Conservation (phyloP, 2,329 filamentous ascomycete species). For the Cephalotrichum gorgonifer region DNA sequence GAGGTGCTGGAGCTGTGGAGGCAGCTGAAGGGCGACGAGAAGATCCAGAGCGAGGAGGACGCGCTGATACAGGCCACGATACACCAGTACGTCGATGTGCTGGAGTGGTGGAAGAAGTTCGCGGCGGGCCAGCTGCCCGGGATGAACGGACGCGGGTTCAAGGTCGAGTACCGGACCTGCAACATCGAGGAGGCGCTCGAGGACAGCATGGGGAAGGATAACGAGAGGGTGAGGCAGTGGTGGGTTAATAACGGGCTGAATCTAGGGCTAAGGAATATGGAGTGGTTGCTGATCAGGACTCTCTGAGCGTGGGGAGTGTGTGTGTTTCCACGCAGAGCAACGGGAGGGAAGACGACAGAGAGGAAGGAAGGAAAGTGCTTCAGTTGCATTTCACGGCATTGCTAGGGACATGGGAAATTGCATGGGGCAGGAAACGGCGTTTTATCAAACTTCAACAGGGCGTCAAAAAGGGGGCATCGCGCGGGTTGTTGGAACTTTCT, state of each 20-base stretch:
- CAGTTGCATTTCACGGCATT: neutral
- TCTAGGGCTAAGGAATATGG: constrained; percentile 69
- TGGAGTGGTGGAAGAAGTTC: constrained; percentile 86
- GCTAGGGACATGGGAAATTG: neutral
- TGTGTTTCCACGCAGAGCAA: too few species aligned
- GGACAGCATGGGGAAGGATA: constrained; percentile 62
- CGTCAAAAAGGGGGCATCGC: neutral
- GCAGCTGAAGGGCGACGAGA: constrained; percentile 51
- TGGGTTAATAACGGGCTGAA: constrained; percentile 82
- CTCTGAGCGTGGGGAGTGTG: constrained; percentile 34
- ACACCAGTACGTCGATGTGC: constrained; percentile 70
- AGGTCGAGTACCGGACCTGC: constrained; percentile 87
- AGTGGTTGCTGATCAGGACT: constrained; percentile 79
- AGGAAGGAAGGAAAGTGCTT: neutral
- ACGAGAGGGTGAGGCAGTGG: constrained; percentile 68
- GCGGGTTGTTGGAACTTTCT: too few species aligned
- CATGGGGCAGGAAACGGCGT: neutral
- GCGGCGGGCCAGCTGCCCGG: constrained; percentile 43
- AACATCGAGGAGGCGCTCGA: constrained; percentile 93
- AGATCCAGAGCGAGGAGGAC: constrained; percentile 68
- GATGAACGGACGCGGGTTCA: constrained; percentile 46
- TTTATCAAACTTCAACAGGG: neutral
- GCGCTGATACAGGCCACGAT: constrained; percentile 81
- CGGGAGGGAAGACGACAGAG: too few species aligned
- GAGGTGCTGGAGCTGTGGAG: constrained; percentile 78